These are phyloP conservation scores for Zygosaccharomyces sapae DNA, from an alignment of 1,139 yeast genomes.

Conservation along the genomic window DNA sequence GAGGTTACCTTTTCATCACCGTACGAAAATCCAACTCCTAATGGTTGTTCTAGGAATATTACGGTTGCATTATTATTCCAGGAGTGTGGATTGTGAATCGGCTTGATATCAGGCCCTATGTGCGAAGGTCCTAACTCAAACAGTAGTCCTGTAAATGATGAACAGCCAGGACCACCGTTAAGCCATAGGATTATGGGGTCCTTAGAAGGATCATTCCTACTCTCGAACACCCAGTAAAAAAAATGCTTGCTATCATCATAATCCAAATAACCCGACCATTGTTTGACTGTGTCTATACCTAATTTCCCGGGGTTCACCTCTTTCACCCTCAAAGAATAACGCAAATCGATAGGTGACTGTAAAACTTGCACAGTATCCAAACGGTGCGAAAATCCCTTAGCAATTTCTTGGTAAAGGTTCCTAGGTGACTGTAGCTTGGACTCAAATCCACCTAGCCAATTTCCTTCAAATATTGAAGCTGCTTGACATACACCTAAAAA, in stretches of 20 bases:
- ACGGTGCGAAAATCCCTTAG: neutral
- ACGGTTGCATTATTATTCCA: slow-evolving; percentile 71
- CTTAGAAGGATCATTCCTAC: slow-evolving; percentile 59
- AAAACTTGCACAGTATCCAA: slow-evolving; percentile 7
- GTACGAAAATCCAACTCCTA: slow-evolving; percentile 74
- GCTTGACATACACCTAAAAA: slow-evolving; percentile 1
- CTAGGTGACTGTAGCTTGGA: slow-evolving; percentile 4
- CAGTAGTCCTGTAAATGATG: slow-evolving; percentile 61
- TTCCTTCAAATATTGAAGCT: slow-evolving; percentile 13
- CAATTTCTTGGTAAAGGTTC: slow-evolving; percentile 7
- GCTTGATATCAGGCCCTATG: slow-evolving; percentile 47
- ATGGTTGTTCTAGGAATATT: slow-evolving; percentile 69
- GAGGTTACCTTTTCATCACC: slow-evolving; percentile 53
- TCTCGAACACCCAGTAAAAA: slow-evolving; percentile 74
- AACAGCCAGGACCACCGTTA: slow-evolving; percentile 76
- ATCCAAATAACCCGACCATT: slow-evolving; percentile 42
- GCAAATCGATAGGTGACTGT: slow-evolving; percentile 14
- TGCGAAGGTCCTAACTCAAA: slow-evolving; percentile 67
- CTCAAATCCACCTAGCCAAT: slow-evolving; percentile 9
- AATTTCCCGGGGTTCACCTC: slow-evolving; percentile 24
- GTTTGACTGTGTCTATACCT: slow-evolving; percentile 24
- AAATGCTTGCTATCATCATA: slow-evolving; percentile 61
- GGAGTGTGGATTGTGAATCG: slow-evolving; percentile 56
- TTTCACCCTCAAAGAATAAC: slow-evolving; percentile 23
- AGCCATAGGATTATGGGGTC: slow-evolving; percentile 69